These are phyloP conservation scores for Fusarium sambucinum DNA, from an alignment of 2,329 filamentous ascomycete species.

Conservation along the genomic window DNA sequence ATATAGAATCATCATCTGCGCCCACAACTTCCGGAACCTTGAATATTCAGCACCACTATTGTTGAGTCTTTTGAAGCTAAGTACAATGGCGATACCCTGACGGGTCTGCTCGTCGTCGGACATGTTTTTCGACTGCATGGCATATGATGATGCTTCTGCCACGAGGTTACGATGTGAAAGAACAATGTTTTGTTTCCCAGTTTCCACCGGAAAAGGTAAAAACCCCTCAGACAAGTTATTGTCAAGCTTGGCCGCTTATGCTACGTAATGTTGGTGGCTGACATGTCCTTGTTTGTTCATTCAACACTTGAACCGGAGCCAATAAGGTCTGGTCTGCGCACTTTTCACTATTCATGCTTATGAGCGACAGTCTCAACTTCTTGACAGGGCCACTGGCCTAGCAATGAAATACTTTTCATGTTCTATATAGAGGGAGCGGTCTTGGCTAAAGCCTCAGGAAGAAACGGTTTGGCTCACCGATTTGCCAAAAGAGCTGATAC, in stretches of 20 bases:
- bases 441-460: neutral
- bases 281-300: neutral
- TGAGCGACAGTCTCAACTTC: accelerated
- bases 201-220: neutral
- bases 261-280: neutral
- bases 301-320: neutral
- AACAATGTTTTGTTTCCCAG: accelerated
- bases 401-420: accelerated
- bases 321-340: neutral
- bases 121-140: accelerated
- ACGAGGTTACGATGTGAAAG: accelerated
- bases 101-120: neutral
- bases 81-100: neutral
- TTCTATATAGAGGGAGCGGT: neutral
- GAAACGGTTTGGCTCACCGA: neutral
- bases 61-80: accelerated
- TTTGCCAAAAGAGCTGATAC: accelerated
- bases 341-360: accelerated
- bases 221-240: neutral
- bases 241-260: neutral
- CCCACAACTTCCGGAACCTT: constrained; percentile 2
- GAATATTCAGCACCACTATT: neutral
- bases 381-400: accelerated
- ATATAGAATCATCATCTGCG: neutral
- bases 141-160: neutral